Evolutionary conservation across 306 rosid species (phyloP).

Genomic region (Quercus variabilis): DNA sequence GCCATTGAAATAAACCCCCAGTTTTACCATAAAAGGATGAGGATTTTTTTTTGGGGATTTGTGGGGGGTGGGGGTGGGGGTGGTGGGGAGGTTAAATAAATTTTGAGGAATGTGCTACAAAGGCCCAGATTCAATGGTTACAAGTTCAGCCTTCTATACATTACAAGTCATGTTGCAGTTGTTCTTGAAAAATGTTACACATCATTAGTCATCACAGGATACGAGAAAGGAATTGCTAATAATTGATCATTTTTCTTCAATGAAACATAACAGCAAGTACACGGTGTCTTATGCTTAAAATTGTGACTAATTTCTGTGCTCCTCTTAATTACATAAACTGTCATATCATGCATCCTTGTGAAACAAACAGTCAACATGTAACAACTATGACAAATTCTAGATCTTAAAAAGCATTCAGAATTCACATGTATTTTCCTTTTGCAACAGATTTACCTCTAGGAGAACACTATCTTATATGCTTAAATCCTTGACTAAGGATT

Average conservation of each 20-base stretch:
- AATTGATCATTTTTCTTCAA: background rate
- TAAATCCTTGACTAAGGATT: constrained; percentile 4
- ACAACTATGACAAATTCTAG: background rate
- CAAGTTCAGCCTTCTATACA: background rate
- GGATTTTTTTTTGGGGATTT: too few species aligned
- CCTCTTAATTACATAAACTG: background rate
- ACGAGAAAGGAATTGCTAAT: background rate
- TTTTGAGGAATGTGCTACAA: background rate
- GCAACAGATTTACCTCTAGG: background rate
- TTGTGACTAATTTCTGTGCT: background rate
- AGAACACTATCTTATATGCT: constrained; percentile 20
- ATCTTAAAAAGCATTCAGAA: constrained; percentile 9
- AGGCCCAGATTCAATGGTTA: background rate
- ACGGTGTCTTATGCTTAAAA: background rate
- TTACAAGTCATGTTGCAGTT: background rate
- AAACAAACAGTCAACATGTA: background rate
- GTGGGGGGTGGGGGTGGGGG: too few species aligned
- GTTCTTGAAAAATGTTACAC: background rate
- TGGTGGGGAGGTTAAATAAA: too few species aligned
- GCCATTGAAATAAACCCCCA: too few species aligned
- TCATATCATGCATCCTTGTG: background rate
- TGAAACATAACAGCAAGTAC: background rate
- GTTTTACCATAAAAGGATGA: too few species aligned
- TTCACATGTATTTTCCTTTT: background rate
- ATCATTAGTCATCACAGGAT: background rate